phyloP scores from a whole-genome alignment of 495 filamentous ascomycete genomes.

The Tetracladium setigerum region DNA sequence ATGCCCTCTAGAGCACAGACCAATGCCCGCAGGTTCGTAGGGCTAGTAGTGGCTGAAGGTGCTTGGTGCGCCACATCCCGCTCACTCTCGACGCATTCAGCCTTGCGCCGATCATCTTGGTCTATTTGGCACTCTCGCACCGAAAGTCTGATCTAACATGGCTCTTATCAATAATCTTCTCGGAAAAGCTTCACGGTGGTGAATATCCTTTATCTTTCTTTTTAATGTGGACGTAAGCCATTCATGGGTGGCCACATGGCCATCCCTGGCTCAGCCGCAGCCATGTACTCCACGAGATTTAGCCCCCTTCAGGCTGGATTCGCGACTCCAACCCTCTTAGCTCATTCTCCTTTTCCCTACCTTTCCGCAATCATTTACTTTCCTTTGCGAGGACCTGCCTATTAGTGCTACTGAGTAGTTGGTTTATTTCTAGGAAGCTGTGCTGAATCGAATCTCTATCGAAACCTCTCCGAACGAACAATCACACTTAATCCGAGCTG shows the following conservation, averaged over 20 bases:
- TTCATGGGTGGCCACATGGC: slow-evolving; percentile 4
- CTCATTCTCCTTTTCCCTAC: slow-evolving; percentile 8
- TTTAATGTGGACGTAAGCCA: slow-evolving; percentile 7
- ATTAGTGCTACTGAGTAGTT: not conserved
- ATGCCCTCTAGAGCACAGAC: no score
- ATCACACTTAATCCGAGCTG: not conserved
- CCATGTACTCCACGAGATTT: slow-evolving; percentile 7
- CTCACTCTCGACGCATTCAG: slow-evolving; percentile 1
- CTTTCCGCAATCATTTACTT: slow-evolving; percentile 7
- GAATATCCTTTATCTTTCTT: slow-evolving; percentile 4
- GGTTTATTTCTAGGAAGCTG: not conserved
- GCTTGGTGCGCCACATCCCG: no score
- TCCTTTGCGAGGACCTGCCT: slow-evolving; percentile 7
- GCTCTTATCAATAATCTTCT: no score
- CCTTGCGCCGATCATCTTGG: slow-evolving; percentile 3
- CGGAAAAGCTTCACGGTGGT: not conserved
- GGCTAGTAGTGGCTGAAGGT: no score
- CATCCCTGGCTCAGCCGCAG: slow-evolving; percentile 4
- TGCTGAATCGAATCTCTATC: not conserved
- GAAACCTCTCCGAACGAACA: not conserved
- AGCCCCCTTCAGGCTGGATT: slow-evolving; percentile 5
- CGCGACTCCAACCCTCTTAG: slow-evolving; percentile 4
- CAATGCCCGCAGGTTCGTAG: no score
- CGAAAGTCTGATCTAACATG: no score
- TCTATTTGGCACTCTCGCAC: no score